Conservation (phyloP, 2,329 filamentous ascomycete genomes). For the Fusarium cyanostomum region DNA sequence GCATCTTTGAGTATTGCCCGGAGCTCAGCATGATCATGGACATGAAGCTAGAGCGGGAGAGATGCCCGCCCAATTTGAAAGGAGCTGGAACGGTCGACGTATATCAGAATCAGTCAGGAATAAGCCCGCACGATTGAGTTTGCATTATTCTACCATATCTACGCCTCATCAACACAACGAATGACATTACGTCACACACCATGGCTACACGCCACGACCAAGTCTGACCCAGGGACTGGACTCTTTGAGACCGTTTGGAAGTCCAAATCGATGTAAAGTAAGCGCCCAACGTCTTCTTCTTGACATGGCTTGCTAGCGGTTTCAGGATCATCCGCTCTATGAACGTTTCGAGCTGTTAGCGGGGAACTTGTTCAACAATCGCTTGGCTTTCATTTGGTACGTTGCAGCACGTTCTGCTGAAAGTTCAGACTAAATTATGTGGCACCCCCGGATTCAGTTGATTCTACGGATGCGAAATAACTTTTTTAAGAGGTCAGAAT, state of each 20-base stretch:
- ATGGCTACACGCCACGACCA: slow-evolving; percentile 52
- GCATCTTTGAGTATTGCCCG: not conserved
- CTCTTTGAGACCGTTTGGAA: slow-evolving; percentile 14
- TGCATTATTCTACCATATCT: not conserved
- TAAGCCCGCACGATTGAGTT: not conserved
- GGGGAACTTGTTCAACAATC: not conserved
- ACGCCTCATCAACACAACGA: not conserved
- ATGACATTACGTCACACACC: not conserved
- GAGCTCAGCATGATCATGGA: not conserved
- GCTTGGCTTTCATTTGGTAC: slow-evolving; percentile 1
- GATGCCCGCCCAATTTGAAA: not conserved
- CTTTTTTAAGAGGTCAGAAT: slow-evolving; percentile 18
- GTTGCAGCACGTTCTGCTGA: not conserved
- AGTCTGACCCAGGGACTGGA: slow-evolving; percentile 12
- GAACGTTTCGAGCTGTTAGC: not conserved
- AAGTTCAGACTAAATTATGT: slow-evolving; percentile 17
- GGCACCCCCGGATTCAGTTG: slow-evolving; percentile 26
- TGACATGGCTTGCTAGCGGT: slow-evolving; percentile 11
- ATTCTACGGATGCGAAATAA: not conserved
- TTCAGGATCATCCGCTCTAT: not conserved
- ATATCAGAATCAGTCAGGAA: not conserved
- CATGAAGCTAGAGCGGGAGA: not conserved
- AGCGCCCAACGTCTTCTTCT: slow-evolving; percentile 54
- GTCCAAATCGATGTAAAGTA: slow-evolving; percentile 40
- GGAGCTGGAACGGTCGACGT: not conserved